Conservation (phyloP, 2,329 filamentous ascomycete genomes). For the Pezicula rhizophila region DNA sequence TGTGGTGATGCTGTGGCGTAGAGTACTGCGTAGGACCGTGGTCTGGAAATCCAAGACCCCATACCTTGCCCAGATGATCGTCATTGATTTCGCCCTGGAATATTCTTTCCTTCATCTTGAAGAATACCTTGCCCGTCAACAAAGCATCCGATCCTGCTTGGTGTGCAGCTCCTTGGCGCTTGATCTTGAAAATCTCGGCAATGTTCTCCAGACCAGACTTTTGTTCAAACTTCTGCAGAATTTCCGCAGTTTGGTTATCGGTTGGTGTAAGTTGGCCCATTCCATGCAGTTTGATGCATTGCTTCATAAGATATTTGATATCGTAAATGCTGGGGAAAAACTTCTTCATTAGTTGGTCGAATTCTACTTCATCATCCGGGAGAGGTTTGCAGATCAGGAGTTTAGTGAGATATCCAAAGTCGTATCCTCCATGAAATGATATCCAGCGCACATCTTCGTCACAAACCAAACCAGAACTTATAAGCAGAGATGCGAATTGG, state of each 20-base stretch:
- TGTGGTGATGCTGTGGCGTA: constrained; percentile 32
- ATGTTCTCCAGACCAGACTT: constrained; percentile 92
- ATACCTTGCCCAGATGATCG: constrained; percentile 84
- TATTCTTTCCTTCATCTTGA: constrained; percentile 82
- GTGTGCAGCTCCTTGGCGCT: constrained; percentile 80
- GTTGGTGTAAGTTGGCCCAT: constrained; percentile 56
- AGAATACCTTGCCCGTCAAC: constrained; percentile 90
- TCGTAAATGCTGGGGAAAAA: constrained; percentile 94
- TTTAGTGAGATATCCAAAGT: constrained; percentile 96
- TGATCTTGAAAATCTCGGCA: constrained; percentile 85
- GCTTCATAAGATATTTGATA: constrained; percentile 95
- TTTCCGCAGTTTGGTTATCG: constrained; percentile 61
- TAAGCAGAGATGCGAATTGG: constrained; percentile 83
- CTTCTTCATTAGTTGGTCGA: constrained; percentile 80
- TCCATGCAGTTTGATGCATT: constrained; percentile 66
- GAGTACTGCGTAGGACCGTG: constrained; percentile 37
- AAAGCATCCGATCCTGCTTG: constrained; percentile 92
- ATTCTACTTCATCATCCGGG: constrained; percentile 84
- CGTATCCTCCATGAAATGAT: constrained; percentile 95
- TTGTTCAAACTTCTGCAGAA: constrained; percentile 78
- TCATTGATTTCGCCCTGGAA: constrained; percentile 77
- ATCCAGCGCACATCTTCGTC: constrained; percentile 90
- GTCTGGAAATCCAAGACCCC: constrained; percentile 75
- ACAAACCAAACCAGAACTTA: constrained; percentile 85
- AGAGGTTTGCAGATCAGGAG: constrained; percentile 77